Conservation (phyloP, 257 asterid species). For the Eucommia ulmoides region DNA sequence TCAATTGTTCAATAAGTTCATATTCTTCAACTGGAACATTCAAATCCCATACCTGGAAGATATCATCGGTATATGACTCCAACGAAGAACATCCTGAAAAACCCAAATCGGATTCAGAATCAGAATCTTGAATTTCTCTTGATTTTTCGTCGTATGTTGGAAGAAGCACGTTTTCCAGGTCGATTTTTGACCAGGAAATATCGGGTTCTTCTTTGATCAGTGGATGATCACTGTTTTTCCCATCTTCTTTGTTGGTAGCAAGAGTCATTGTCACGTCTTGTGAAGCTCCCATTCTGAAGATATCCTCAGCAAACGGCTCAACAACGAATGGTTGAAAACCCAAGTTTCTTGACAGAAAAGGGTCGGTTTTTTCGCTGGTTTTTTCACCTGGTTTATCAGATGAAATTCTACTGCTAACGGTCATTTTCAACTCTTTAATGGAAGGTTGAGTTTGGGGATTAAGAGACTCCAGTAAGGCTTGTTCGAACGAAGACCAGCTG, state of each 20-base stretch:
- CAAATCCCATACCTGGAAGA: slow-evolving; percentile 41
- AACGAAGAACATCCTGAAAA: slow-evolving; percentile 27
- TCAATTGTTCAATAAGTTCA: slow-evolving; percentile 16
- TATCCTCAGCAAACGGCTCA: too few relatives aligned
- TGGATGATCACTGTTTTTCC: slow-evolving; percentile 6
- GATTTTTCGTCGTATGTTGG: slow-evolving; percentile 39
- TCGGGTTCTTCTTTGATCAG: slow-evolving; percentile 13
- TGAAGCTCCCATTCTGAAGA: too few relatives aligned
- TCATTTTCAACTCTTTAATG: too few relatives aligned
- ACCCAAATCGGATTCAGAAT: slow-evolving; percentile 20
- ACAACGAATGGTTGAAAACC: too few relatives aligned
- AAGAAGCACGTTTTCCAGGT: slow-evolving; percentile 31
- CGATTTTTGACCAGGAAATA: slow-evolving; percentile 26
- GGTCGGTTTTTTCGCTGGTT: too few relatives aligned
- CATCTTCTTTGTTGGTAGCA: slow-evolving; percentile 13
- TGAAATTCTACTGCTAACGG: too few relatives aligned
- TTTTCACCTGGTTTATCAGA: too few relatives aligned
- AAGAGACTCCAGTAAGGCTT: slow-evolving; percentile 24
- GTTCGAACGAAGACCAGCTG: slow-evolving; percentile 29
- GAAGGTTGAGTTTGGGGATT: too few relatives aligned
- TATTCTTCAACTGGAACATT: slow-evolving; percentile 21
- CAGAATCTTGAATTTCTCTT: slow-evolving; percentile 18
- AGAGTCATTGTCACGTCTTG: slow-evolving; percentile 8
- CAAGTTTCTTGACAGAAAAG: too few relatives aligned
- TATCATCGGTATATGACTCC: slow-evolving; percentile 19